Conservation (phyloP, 2,329 filamentous ascomycete species). For the Periconia sp. region DNA sequence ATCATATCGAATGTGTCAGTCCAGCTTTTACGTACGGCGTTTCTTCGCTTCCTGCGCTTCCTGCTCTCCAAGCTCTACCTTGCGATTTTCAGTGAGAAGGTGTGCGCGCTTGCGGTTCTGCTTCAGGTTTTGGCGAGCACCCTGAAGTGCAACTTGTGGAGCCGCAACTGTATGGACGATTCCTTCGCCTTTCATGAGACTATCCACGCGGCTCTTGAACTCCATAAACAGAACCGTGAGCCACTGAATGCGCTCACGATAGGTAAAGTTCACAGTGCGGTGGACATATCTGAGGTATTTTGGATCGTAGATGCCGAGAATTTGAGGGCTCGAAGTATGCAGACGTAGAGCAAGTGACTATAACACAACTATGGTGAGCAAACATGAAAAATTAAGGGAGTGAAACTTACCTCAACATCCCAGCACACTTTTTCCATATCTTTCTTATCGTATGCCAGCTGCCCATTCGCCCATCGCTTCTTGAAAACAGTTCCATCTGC, state of each 20-base stretch:
- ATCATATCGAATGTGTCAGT: too few relatives aligned
- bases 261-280: background rate
- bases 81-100: background rate
- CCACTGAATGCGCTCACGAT: background rate
- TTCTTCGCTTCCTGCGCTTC: too few relatives aligned
- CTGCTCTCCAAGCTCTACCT: too few relatives aligned
- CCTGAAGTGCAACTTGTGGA: background rate
- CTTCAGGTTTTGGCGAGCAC: background rate
- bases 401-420: conserved; percentile 14
- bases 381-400: background rate
- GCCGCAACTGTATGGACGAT: background rate
- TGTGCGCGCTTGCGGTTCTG: background rate
- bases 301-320: background rate
- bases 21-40: background rate
- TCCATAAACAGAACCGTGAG: background rate
- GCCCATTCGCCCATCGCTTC: background rate
- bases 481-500: background rate
- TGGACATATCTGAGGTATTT: background rate
- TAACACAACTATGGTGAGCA: background rate
- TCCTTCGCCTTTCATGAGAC: background rate
- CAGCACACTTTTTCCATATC: conserved; percentile 15
- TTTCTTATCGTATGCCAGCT: conserved; percentile 1
- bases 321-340: background rate
- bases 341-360: background rate
- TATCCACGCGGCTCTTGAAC: background rate